phyloP scores from a whole-genome alignment of 1,284 basidiomycete species.

The Vanrija sp. region DNA sequence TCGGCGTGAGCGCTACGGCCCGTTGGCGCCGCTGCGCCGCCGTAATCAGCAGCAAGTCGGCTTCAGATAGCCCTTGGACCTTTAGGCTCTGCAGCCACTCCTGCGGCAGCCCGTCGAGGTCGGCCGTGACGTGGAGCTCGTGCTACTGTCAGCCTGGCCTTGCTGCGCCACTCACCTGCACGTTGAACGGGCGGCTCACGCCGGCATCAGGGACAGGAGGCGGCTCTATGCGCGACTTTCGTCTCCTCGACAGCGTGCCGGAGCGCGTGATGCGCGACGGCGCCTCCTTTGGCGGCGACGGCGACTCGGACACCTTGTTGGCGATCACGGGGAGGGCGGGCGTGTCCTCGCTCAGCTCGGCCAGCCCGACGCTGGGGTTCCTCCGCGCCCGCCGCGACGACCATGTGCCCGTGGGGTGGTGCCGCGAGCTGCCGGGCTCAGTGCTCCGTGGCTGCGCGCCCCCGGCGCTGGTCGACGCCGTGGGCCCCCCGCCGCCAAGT shows the following conservation, averaged over 20 bases:
- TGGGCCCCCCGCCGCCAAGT: no score
- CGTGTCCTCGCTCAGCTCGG: constrained; percentile 4
- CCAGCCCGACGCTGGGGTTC: neutral
- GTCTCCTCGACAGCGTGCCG: neutral
- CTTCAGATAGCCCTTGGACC: constrained; percentile 37
- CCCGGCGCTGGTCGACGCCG: neutral
- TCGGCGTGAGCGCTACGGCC: neutral
- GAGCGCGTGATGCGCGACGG: neutral
- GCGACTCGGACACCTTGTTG: no score
- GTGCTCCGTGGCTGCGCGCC: neutral
- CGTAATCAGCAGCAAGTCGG: constrained; percentile 35
- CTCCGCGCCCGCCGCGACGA: neutral
- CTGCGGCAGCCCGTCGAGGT: constrained; percentile 33
- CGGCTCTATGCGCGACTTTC: neutral
- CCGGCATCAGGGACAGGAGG: constrained; percentile 18
- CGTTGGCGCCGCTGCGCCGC: constrained; percentile 23
- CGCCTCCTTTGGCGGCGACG: no score
- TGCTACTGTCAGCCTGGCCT: constrained; percentile 25
- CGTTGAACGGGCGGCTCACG: constrained; percentile 39
- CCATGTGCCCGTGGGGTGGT: neutral
- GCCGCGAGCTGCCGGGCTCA: neutral
- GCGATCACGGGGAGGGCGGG: neutral
- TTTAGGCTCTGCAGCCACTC: constrained; percentile 35
- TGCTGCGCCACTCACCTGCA: constrained; percentile 27
- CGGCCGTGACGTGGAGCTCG: constrained; percentile 41